phyloP scores from a whole-genome alignment of 495 filamentous ascomycete genomes.

The Aspergillus bridgeri region DNA sequence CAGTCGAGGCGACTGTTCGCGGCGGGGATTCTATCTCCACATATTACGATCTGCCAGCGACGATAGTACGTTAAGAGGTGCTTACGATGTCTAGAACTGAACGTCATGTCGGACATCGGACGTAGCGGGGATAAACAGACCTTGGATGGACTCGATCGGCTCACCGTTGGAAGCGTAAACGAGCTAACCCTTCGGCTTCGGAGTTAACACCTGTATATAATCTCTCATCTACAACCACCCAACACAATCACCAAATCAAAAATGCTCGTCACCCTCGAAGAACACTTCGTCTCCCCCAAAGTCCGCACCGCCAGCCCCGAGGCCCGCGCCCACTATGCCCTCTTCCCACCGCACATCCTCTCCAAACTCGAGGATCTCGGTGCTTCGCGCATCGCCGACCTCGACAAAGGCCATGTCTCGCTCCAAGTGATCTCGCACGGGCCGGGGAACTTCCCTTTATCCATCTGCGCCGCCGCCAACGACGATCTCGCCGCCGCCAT shows the following conservation, averaged over 20 bases:
- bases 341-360: slow-evolving; percentile 21
- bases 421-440: slow-evolving; percentile 57
- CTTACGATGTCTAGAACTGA: too few species aligned
- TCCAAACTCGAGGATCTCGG: slow-evolving; percentile 38
- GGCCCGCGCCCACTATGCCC: slow-evolving; percentile 11
- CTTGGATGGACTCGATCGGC: too few species aligned
- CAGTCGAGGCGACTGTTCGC: neutral
- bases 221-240: neutral
- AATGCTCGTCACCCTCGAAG: slow-evolving; percentile 56
- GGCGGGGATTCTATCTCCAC: neutral
- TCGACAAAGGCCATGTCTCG: slow-evolving; percentile 48
- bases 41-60: neutral
- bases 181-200: neutral
- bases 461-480: slow-evolving; percentile 44
- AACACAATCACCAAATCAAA: neutral
- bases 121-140: neutral
- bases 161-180: too few species aligned
- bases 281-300: slow-evolving; percentile 51
- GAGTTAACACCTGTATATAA: neutral
- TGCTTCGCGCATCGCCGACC: slow-evolving; percentile 43
- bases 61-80: neutral
- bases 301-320: slow-evolving; percentile 17
- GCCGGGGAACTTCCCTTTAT: slow-evolving; percentile 25
- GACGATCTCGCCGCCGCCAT: slow-evolving; percentile 51
- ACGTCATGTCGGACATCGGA: neutral